Base-by-base conservation (phyloP, 306 rosid species). In the Glycine latifolia region DNA sequence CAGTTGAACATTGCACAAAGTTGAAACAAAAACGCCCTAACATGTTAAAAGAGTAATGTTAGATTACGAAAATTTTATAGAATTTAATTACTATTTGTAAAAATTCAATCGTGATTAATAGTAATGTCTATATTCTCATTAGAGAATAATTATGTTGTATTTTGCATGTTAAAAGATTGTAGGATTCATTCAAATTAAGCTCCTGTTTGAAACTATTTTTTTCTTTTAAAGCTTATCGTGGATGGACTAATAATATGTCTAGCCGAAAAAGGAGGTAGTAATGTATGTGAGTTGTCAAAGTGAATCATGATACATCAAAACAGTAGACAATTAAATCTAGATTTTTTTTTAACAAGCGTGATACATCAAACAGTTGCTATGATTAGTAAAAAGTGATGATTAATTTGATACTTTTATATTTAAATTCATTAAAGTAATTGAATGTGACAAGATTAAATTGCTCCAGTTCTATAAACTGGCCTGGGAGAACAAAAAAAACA, bases 381-480 rank as follows among this genome's bases (percentile, higher is more conserved):
- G 58, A 35, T 81, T 72, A 49, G 67, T 41, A 43, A 15, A 43
- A 72, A 49, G 80, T 8, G 53, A 44, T 74, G 61, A 60, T 73
- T 10, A 61, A 26, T 55, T 9, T 44, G 26, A 52, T 20, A 50
- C 12, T 66, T 54, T 46, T 33, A 46, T 7, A 11, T 44, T 47
- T 8, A 15, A 67, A 31, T 15, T n/a, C 0, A 55, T 54, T 55
- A n/a, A 63, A 63, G 60, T 13, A 16, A 26, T 66, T 16, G 62
- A 52, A 66, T 37, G n/a, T 72, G 71, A 81, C 53, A 15, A 10
- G 66, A 55, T 63, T 35, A 31, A 14, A 63, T 48, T 50, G 70
- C 9, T 9, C 16, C 53, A 35, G 82, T 77, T 87, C 77, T 73
- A 59, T 83, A 50, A 81, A 41, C 9, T 49, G 9, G 31, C 1